These are phyloP conservation scores for Apostasia ramifera DNA, from an alignment of 106 monocot genomes.

Conservation along the genomic window DNA sequence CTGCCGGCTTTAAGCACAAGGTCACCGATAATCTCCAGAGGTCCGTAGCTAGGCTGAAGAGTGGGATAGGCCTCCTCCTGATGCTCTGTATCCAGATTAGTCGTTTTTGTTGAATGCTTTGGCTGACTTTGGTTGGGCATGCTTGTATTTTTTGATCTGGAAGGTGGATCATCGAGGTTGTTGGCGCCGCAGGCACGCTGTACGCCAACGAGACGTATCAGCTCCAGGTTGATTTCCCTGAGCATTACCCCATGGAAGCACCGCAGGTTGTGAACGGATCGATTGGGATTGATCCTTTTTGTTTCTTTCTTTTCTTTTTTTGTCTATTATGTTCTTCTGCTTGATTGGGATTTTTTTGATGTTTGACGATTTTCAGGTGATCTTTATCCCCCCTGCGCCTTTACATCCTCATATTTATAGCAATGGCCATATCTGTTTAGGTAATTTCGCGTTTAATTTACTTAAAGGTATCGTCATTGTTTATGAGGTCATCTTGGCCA, in stretches of 20 bases:
- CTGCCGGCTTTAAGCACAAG: conserved; percentile 47
- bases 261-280: conserved; percentile 2
- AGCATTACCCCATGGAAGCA: conserved; percentile 14
- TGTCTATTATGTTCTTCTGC: neutral
- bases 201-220: conserved; percentile 20
- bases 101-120: neutral
- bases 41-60: conserved; percentile 1
- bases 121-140: neutral
- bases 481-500: too few species aligned
- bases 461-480: too few species aligned
- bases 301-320: neutral
- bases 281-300: neutral
- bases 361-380: conserved; percentile 14
- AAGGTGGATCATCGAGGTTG: conserved; percentile 28
- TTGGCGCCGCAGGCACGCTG: conserved; percentile 15
- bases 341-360: neutral
- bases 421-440: conserved; percentile 45
- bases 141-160: conserved; percentile 4
- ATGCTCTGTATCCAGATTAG: too few species aligned
- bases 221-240: conserved; percentile 29
- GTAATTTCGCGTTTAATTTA: conserved; percentile 5
- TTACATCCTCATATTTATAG: conserved; percentile 40
- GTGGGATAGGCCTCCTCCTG: too few species aligned
- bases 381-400: conserved; percentile 28
- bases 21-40: conserved; percentile 50